Evolutionary conservation across 352 stramenopile genomes (phyloP).

Genomic region (Phytophthora palmivora): DNA sequence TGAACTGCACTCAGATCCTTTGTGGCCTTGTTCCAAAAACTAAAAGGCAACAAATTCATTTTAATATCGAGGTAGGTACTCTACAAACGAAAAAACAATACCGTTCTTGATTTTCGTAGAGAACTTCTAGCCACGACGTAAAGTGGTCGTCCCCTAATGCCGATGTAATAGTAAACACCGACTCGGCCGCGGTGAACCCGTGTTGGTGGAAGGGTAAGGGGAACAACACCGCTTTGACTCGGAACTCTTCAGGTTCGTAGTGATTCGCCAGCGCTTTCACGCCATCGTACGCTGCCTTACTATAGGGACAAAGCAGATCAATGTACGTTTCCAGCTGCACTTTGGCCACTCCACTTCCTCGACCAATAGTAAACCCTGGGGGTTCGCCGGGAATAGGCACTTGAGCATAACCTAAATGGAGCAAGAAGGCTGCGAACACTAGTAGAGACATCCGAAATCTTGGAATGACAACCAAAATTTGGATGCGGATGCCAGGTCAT

Average conservation of each 20-base stretch:
- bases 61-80: neutral
- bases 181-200: slow-evolving; percentile 67
- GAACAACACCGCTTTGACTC: slow-evolving; percentile 72
- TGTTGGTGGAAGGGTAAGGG: slow-evolving; percentile 77
- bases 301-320: slow-evolving; percentile 79
- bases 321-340: slow-evolving; percentile 86
- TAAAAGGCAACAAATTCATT: slow-evolving; percentile 24
- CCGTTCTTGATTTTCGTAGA: slow-evolving; percentile 80
- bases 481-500: neutral
- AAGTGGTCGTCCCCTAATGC: slow-evolving; percentile 61
- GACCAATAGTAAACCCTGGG: slow-evolving; percentile 71
- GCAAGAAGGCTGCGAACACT: slow-evolving; percentile 13
- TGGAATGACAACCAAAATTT: slow-evolving; percentile 17
- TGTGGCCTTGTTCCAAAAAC: slow-evolving; percentile 76
- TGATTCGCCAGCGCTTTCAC: slow-evolving; percentile 68
- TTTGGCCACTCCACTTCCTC: slow-evolving; percentile 47
- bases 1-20: slow-evolving; percentile 70
- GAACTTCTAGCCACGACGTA: slow-evolving; percentile 61
- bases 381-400: slow-evolving; percentile 64
- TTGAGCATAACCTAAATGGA: slow-evolving; percentile 40
- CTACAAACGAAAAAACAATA: slow-evolving; percentile 20
- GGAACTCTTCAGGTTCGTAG: slow-evolving; percentile 64
- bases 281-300: slow-evolving; percentile 64
- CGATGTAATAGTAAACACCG: slow-evolving; percentile 65
- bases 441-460: slow-evolving; percentile 31